phyloP scores from a whole-genome alignment of 305 asterid species.

The Ilex paraguariensis region DNA sequence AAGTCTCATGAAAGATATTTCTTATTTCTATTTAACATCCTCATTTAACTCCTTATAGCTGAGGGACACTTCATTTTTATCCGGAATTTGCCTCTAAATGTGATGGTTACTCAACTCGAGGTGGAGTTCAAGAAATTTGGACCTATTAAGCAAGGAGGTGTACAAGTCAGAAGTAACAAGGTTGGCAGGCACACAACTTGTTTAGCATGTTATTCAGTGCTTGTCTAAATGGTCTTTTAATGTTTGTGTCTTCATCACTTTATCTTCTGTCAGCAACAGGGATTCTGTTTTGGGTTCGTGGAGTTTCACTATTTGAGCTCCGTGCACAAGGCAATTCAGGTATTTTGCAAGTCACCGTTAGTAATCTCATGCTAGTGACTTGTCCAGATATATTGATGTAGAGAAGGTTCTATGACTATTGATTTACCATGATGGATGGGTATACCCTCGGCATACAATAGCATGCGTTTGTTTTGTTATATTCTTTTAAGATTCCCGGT shows the following conservation, averaged over 20 bases:
- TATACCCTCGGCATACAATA: too few species aligned
- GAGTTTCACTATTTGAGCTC: constrained; percentile 68
- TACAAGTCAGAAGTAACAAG: constrained; percentile 87
- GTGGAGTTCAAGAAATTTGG: constrained; percentile 74
- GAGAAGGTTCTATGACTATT: too few species aligned
- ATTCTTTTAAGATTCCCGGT: too few species aligned
- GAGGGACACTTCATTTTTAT: constrained; percentile 80
- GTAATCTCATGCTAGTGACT: too few species aligned
- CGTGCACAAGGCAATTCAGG: constrained; percentile 83
- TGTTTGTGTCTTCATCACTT: constrained; percentile 9
- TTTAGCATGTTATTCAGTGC: constrained; percentile 5
- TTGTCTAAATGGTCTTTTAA: constrained; percentile 9
- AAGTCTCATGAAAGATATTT: constrained; percentile 5
- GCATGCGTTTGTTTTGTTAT: too few species aligned
- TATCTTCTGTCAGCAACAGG: constrained; percentile 54
- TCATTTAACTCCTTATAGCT: constrained; percentile 28
- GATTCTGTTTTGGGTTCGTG: constrained; percentile 85
- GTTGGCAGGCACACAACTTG: constrained; percentile 26
- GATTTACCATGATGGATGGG: too few species aligned
- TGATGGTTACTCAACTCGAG: constrained; percentile 67
- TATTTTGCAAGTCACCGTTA: constrained; percentile 2
- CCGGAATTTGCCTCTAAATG: constrained; percentile 68
- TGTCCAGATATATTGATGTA: too few species aligned
- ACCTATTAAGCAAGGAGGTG: constrained; percentile 62
- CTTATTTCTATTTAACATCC: constrained; percentile 14